Evolutionary conservation across 2,329 filamentous ascomycete species (phyloP).

Genomic region (Aspergillus awamori): DNA sequence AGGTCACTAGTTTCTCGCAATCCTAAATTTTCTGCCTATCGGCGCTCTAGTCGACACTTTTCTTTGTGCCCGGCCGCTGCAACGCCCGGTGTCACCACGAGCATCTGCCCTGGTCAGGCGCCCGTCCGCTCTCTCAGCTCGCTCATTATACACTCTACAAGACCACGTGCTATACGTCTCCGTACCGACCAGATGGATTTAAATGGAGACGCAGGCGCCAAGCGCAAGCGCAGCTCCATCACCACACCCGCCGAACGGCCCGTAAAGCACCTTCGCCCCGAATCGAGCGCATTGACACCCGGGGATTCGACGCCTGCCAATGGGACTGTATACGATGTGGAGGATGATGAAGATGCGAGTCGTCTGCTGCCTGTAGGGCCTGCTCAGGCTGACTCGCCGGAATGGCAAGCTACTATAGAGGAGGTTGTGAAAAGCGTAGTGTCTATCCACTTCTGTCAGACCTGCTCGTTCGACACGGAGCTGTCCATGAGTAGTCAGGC

Average conservation of each 20-base stretch:
- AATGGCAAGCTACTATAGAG: conserved; percentile 96
- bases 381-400: conserved; percentile 66
- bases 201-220: conserved; percentile 53
- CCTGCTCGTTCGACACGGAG: conserved; percentile 97
- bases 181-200: conserved; percentile 47
- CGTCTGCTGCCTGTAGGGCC: conserved; percentile 50
- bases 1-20: neutral
- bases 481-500: conserved; percentile 90
- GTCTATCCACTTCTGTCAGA: conserved; percentile 98
- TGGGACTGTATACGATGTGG: conserved; percentile 48
- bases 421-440: conserved; percentile 93
- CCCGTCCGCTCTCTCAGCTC: conserved; percentile 6
- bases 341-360: conserved; percentile 51
- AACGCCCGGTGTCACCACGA: neutral
- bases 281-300: conserved; percentile 44
- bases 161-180: conserved; percentile 15
- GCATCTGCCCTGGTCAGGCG: neutral
- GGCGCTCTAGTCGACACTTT: neutral
- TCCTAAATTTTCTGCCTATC: neutral
- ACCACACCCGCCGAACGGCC: conserved; percentile 55
- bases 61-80: neutral
- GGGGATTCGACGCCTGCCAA: conserved; percentile 48
- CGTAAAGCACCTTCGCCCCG: conserved; percentile 58
- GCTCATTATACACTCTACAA: conserved; percentile 11
- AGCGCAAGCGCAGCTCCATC: conserved; percentile 59